These are phyloP conservation scores for Colletotrichum echinochloae DNA, from an alignment of 2,329 filamentous ascomycete genomes.

Conservation along the genomic window DNA sequence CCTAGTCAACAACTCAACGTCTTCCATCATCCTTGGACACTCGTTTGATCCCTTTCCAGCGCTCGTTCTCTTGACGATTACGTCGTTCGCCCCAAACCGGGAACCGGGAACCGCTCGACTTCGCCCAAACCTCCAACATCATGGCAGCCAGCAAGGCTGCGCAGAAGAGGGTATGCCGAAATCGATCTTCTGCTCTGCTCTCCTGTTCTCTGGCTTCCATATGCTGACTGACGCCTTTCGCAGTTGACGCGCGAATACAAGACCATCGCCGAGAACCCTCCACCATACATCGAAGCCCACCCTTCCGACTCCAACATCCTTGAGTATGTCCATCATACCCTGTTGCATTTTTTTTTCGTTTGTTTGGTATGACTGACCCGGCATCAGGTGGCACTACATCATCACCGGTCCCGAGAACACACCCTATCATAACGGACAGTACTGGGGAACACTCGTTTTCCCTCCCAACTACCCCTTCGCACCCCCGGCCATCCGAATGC, in stretches of 20 bases:
- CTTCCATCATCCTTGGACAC: not conserved
- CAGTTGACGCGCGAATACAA: conserved; percentile 74
- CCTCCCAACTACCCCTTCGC: conserved; percentile 97
- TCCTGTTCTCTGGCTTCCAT: not conserved
- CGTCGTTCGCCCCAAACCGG: conserved; percentile 27
- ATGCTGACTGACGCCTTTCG: conserved; percentile 42
- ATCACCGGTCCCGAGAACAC: conserved; percentile 95
- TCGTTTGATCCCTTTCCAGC: conserved; percentile 33
- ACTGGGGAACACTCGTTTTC: conserved; percentile 97
- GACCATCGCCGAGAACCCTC: conserved; percentile 77
- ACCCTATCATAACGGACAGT: conserved; percentile 93
- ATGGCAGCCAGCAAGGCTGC: conserved; percentile 79
- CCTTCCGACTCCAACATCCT: conserved; percentile 92
- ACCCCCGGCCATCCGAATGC: conserved; percentile 97
- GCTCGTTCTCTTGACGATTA: conserved; percentile 39
- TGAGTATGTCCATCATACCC: conserved; percentile 67
- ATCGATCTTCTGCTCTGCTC: not conserved
- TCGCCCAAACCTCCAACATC: conserved; percentile 31
- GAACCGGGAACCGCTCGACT: not conserved
- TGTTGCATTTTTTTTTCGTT: not conserved
- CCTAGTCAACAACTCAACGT: not conserved
- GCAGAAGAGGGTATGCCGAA: conserved; percentile 73
- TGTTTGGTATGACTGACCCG: conserved; percentile 24
- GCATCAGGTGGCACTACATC: conserved; percentile 88
- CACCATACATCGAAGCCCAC: conserved; percentile 89